Base-by-base conservation (phyloP, 2,329 filamentous ascomycete species). In the Phyllosticta ampelicida region DNA sequence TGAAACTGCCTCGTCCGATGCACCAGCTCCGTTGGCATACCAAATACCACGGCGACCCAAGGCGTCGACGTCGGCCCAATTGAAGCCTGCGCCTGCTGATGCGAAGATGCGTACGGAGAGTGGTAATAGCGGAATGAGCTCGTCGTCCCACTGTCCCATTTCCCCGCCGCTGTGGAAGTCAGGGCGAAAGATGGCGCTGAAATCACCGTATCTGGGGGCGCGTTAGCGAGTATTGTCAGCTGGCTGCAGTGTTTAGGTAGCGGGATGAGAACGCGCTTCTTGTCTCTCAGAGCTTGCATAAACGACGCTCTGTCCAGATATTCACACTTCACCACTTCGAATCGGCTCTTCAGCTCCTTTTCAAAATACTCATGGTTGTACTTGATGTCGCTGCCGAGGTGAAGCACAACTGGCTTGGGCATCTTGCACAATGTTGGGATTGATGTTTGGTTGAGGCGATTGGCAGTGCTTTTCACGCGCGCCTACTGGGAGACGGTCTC, bases 371-470 rank as follows among this genome's bases (percentile, higher is more conserved):
- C 70, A 48, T 73, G 70, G 60, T 78, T 77, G 65, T 77, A 78
- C 60, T 76, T 75, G 61, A 79, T 77, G 18, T 72, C 68, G 29
- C 77, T 75, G 26, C 77, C 77, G 10, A 79, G 63, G 58, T 75
- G 73, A 18, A 77, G 72, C 48, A 77, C 67, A 9, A 65, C 69
- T 18, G 69, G 71, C 56, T 74, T 68, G 2, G 30, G 16, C 59
- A 62, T 62, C 44, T 23, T 58, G 54, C 5, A n/a, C 16, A 30
- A 13, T 18, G 20, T 28, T 48, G 20, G 30, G 21, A n/a, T n/a
- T n/a, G n/a, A n/a, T 16, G 30, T 36, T 3, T 11, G 30, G 30
- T 5, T 5, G 30, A 36, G 30, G 5, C 30, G 9, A n/a, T n/a
- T n/a, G n/a, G n/a, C n/a, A n/a, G 8, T 26, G 23, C 23, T 26